Percentiles rank a stretch among this genome's conserved stretches.
phyloP scores from a whole-genome alignment of 2,329 filamentous ascomycete species.

The Incumbomyces delicatus region DNA sequence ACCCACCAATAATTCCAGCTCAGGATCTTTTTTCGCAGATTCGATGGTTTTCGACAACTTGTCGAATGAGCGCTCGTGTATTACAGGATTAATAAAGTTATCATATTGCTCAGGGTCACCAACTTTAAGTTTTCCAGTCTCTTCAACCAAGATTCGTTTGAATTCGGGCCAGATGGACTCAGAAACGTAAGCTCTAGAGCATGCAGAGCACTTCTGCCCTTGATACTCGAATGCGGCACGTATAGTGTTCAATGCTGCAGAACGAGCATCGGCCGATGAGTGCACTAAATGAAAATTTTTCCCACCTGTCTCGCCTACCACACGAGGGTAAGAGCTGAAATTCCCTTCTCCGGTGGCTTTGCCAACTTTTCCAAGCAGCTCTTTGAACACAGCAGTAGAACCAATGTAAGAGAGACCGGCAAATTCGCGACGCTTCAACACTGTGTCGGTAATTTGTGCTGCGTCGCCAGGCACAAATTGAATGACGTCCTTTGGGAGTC shows the following conservation, averaged over 20 bases:
- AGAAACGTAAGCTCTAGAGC: constrained; percentile 69
- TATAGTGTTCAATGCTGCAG: constrained; percentile 71
- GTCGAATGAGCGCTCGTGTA: constrained; percentile 71
- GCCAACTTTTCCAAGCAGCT: constrained; percentile 27
- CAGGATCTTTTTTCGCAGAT: constrained; percentile 62
- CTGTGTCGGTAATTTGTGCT: constrained; percentile 26
- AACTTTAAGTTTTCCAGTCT: constrained; percentile 60
- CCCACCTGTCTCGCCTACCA: constrained; percentile 56
- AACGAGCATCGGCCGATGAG: constrained; percentile 63
- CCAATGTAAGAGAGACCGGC: constrained; percentile 31
- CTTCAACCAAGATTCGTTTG: constrained; percentile 54
- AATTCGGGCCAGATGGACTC: constrained; percentile 65
- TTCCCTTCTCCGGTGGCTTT: constrained; percentile 41
- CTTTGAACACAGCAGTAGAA: constrained; percentile 30
- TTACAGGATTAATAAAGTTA: constrained; percentile 82
- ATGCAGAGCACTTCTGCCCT: constrained; percentile 84
- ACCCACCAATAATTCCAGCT: constrained; percentile 63
- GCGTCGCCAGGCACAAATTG: constrained; percentile 33
- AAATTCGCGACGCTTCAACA: constrained; percentile 28
- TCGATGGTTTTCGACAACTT: constrained; percentile 71
- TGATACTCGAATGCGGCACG: constrained; percentile 85
- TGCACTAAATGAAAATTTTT: constrained; percentile 91
- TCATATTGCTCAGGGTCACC: constrained; percentile 60
- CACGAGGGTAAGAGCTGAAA: constrained; percentile 76
- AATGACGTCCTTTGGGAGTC: constrained; percentile 30